These are phyloP conservation scores for Penicillium riverlandense DNA, from an alignment of 495 filamentous ascomycete species.

Conservation along the genomic window DNA sequence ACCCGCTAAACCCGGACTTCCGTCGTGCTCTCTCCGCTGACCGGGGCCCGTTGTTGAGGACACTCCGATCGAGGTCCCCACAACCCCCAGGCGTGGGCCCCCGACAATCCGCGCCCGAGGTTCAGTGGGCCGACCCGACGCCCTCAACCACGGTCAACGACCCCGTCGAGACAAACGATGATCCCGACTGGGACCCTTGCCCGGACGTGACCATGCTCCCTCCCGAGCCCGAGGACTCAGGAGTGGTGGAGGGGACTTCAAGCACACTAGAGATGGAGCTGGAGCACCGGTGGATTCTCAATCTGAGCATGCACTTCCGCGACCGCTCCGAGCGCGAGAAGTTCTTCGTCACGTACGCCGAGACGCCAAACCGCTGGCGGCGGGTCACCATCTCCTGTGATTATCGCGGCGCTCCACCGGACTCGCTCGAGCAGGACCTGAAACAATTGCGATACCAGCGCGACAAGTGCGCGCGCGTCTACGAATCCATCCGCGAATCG, in stretches of 20 bases:
- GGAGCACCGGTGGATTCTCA: constrained; percentile 88
- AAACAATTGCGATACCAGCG: constrained; percentile 73
- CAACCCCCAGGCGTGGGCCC: constrained; percentile 29
- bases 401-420: constrained; percentile 72
- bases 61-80: constrained; percentile 38
- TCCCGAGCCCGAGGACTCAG: no score
- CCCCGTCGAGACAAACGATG: constrained; percentile 19
- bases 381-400: constrained; percentile 91
- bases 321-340: constrained; percentile 93
- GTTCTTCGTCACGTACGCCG: constrained; percentile 94
- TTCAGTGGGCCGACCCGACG: constrained; percentile 36
- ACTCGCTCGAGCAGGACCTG: constrained; percentile 82
- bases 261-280: constrained; percentile 66
- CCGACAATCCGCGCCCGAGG: constrained; percentile 41
- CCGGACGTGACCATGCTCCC: constrained; percentile 11
- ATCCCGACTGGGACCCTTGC: constrained; percentile 21
- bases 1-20: constrained; percentile 57
- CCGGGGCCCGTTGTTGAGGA: constrained; percentile 42
- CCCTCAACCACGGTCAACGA: constrained; percentile 31
- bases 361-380: constrained; percentile 70
- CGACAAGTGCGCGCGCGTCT: constrained; percentile 91
- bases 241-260: constrained; percentile 24
- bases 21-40: constrained; percentile 70
- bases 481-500: constrained; percentile 91
- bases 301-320: constrained; percentile 97